These are phyloP conservation scores for Zhuliangozyma parablackwelliae DNA, from an alignment of 1,139 yeast species.

Conservation along the genomic window DNA sequence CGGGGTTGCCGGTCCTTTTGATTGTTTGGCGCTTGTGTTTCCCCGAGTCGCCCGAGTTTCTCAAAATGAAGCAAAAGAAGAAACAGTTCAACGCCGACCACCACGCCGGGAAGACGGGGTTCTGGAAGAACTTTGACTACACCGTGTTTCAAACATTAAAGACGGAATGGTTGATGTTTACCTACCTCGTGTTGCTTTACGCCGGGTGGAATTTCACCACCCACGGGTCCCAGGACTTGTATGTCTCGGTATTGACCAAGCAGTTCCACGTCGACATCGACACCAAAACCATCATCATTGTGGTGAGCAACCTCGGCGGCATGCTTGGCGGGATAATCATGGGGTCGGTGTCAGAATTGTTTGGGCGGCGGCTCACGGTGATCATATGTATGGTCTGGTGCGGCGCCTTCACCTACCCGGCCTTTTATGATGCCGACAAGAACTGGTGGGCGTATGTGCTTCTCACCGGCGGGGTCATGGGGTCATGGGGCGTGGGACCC, in stretches of 20 bases:
- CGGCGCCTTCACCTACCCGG: slow-evolving; percentile 34
- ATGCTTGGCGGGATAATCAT: slow-evolving; percentile 45
- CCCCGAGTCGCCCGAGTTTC: slow-evolving; percentile 31
- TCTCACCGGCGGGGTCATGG: slow-evolving; percentile 27
- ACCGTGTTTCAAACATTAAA: slow-evolving; percentile 18
- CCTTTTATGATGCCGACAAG: slow-evolving; percentile 25
- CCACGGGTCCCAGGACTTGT: slow-evolving; percentile 54
- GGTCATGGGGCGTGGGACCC: slow-evolving; percentile 38
- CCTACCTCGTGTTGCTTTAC: slow-evolving; percentile 43
- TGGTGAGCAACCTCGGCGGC: slow-evolving; percentile 48
- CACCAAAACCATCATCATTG: slow-evolving; percentile 40
- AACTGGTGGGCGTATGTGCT: slow-evolving; percentile 25
- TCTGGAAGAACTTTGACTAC: slow-evolving; percentile 11
- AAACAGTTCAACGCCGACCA: slow-evolving; percentile 6
- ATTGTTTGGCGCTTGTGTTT: slow-evolving; percentile 28
- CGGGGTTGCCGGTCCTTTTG: slow-evolving; percentile 46
- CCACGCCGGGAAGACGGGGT: slow-evolving; percentile 6
- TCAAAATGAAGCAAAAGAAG: slow-evolving; percentile 15
- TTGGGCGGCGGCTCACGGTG: slow-evolving; percentile 47
- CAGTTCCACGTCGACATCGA: slow-evolving; percentile 34
- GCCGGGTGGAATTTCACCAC: slow-evolving; percentile 50
- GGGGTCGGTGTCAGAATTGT: slow-evolving; percentile 42
- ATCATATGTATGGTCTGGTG: slow-evolving; percentile 25
- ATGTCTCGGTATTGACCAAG: slow-evolving; percentile 42
- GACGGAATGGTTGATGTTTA: slow-evolving; percentile 42